Evolutionary conservation across 345 rosid genomes (phyloP).

Genomic region (Populus davidiana): DNA sequence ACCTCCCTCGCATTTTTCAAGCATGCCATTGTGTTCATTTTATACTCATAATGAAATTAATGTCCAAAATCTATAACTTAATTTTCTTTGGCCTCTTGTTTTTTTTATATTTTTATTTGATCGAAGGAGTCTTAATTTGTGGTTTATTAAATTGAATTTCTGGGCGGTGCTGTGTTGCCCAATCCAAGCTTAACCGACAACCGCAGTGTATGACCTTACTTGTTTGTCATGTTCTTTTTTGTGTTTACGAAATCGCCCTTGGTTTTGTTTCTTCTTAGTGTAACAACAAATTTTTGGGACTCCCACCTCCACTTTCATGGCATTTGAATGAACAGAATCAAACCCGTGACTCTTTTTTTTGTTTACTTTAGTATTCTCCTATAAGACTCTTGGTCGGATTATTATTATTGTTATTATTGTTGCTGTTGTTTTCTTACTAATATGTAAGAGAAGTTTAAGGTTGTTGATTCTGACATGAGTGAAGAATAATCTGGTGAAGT

Average conservation of each 20-base stretch:
- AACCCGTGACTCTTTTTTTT: slow-evolving; percentile 34
- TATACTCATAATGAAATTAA: neutral
- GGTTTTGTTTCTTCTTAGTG: slow-evolving; percentile 4
- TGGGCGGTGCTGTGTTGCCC: neutral
- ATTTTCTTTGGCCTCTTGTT: neutral
- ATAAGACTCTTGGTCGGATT: neutral
- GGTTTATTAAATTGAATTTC: neutral
- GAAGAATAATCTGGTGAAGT: neutral
- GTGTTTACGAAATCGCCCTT: slow-evolving; percentile 5
- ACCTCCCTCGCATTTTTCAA: too few relatives aligned
- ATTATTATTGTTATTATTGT: neutral
- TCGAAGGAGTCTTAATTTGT: neutral
- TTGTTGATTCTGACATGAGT: neutral
- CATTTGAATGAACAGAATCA: slow-evolving; percentile 38
- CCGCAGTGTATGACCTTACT: neutral
- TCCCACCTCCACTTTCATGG: slow-evolving; percentile 11
- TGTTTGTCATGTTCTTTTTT: slow-evolving; percentile 6
- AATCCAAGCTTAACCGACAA: slow-evolving; percentile 1
- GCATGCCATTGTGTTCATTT: neutral
- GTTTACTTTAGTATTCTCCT: neutral
- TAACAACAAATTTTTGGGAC: slow-evolving; percentile 3
- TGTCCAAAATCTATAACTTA: neutral
- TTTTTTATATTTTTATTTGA: neutral
- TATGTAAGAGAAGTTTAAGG: neutral
- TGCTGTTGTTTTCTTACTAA: too few relatives aligned